Percentiles rank a stretch among this genome's conserved stretches.
These are phyloP conservation scores for Plantago major DNA, from an alignment of 257 asterid species.

Conservation along the genomic window DNA sequence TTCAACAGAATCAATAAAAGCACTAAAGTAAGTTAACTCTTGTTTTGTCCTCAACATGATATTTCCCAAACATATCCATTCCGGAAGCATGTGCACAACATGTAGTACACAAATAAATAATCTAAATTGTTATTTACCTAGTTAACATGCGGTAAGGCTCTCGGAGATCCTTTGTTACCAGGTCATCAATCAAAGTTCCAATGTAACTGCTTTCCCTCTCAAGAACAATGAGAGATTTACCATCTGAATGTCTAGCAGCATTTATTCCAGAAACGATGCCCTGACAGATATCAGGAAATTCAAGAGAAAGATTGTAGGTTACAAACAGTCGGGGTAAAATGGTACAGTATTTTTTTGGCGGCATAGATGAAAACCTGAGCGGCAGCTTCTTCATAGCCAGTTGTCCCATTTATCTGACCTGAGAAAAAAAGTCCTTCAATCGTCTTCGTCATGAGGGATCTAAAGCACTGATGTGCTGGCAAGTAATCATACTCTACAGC, in stretches of 20 bases:
- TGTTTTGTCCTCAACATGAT: too few relatives aligned
- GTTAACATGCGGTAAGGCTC: slow-evolving; percentile 98
- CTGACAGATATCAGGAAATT: slow-evolving; percentile 35
- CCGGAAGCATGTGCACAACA: too few relatives aligned
- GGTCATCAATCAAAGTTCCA: slow-evolving; percentile 94
- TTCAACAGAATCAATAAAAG: too few relatives aligned
- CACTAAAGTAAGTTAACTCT: too few relatives aligned
- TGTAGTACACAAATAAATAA: background rate
- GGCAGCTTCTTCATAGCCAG: slow-evolving; percentile 99
- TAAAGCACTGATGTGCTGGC: slow-evolving; percentile 94
- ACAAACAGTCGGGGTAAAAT: slow-evolving; percentile 1
- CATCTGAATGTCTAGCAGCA: slow-evolving; percentile 89
- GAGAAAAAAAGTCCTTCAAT: slow-evolving; percentile 95
- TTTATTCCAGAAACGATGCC: slow-evolving; percentile 94
- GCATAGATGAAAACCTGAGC: slow-evolving; percentile 66
- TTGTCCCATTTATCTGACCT: slow-evolving; percentile 97
- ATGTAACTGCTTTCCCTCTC: slow-evolving; percentile 98
- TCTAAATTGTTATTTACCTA: slow-evolving; percentile 38
- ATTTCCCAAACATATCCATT: too few relatives aligned
- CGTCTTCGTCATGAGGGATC: slow-evolving; percentile 94
- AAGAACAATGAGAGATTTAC: slow-evolving; percentile 75
- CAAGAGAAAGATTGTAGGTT: slow-evolving; percentile 11
- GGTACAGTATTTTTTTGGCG: background rate
- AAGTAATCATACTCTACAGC: slow-evolving; percentile 98
- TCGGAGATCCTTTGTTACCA: slow-evolving; percentile 96